Evolutionary conservation across 495 filamentous ascomycete species (phyloP).

Genomic region (Penicillium riverlandense): DNA sequence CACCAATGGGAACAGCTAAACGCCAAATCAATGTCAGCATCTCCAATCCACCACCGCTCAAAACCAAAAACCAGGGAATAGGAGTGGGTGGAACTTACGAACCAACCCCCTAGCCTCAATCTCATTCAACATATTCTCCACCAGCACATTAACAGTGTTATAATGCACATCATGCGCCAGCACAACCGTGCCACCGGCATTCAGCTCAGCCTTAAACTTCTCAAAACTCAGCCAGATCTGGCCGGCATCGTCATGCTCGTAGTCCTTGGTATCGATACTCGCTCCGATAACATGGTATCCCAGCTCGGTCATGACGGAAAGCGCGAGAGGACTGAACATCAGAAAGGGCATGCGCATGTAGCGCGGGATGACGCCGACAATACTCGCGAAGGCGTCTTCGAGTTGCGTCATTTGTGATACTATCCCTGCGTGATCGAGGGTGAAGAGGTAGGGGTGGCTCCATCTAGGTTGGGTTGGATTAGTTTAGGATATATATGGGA

Average conservation of each 20-base stretch:
- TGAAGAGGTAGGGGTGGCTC: constrained; percentile 58
- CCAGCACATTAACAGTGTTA: constrained; percentile 29
- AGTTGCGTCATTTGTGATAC: constrained; percentile 60
- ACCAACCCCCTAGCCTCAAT: constrained; percentile 22
- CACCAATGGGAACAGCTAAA: constrained; percentile 62
- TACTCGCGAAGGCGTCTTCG: constrained; percentile 59
- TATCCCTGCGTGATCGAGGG: constrained; percentile 42
- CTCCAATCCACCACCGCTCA: neutral
- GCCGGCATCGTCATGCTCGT: constrained; percentile 22
- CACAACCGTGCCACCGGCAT: constrained; percentile 29
- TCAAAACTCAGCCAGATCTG: constrained; percentile 22
- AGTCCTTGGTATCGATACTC: constrained; percentile 41
- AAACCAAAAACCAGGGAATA: no score
- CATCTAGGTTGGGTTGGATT: constrained; percentile 11
- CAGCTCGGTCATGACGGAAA: constrained; percentile 23
- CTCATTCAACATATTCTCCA: constrained; percentile 28
- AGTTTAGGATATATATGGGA: neutral
- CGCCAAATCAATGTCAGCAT: constrained; percentile 9
- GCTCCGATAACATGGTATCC: constrained; percentile 37
- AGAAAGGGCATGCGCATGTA: constrained; percentile 56
- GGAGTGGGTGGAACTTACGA: constrained; percentile 9
- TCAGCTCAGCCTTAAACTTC: constrained; percentile 18
- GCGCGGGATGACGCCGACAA: constrained; percentile 65
- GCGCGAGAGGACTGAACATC: constrained; percentile 17
- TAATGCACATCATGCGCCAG: constrained; percentile 40